Conservation (phyloP, 352 stramenopile species). For the Phytopythium vexans region DNA sequence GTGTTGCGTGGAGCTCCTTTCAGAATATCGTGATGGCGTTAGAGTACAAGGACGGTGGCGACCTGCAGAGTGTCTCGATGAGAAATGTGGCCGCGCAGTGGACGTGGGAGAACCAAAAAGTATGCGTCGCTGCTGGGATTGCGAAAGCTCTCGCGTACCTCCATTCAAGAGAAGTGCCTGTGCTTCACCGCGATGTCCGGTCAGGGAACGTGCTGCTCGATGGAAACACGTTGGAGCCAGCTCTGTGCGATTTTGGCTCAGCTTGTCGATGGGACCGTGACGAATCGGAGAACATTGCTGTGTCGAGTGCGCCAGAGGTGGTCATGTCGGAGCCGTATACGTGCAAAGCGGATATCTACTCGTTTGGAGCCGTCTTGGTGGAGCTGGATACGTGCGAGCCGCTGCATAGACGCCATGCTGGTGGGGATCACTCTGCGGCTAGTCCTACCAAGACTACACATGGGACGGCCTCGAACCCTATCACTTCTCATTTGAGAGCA, state of each 20-base stretch:
- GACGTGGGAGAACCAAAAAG: slow-evolving; percentile 47
- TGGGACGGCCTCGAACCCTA: slow-evolving; percentile 21
- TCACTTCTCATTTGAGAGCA: slow-evolving; percentile 25
- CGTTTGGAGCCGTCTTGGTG: slow-evolving; percentile 49
- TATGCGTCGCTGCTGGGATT: slow-evolving; percentile 43
- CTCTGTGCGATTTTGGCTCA: slow-evolving; percentile 48
- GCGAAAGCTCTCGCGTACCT: slow-evolving; percentile 41
- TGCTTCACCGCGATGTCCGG: slow-evolving; percentile 55
- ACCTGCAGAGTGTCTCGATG: slow-evolving; percentile 21
- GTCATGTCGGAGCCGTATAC: slow-evolving; percentile 30
- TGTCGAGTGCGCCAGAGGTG: slow-evolving; percentile 57
- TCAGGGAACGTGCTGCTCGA: slow-evolving; percentile 49
- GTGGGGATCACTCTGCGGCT: slow-evolving; percentile 24
- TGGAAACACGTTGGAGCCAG: slow-evolving; percentile 30
- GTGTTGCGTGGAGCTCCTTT: slow-evolving; percentile 61
- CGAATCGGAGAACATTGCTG: slow-evolving; percentile 20
- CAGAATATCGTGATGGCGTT: slow-evolving; percentile 49
- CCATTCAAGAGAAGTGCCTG: slow-evolving; percentile 28
- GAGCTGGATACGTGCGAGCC: slow-evolving; percentile 51
- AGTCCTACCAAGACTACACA: slow-evolving; percentile 19
- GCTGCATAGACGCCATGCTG: slow-evolving; percentile 20
- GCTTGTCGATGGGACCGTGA: slow-evolving; percentile 19
- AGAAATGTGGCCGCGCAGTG: slow-evolving; percentile 11
- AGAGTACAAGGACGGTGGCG: slow-evolving; percentile 38
- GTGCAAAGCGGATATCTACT: slow-evolving; percentile 50